Conservation (phyloP, 1,139 yeast species). For the Lodderomyces margitis region DNA sequence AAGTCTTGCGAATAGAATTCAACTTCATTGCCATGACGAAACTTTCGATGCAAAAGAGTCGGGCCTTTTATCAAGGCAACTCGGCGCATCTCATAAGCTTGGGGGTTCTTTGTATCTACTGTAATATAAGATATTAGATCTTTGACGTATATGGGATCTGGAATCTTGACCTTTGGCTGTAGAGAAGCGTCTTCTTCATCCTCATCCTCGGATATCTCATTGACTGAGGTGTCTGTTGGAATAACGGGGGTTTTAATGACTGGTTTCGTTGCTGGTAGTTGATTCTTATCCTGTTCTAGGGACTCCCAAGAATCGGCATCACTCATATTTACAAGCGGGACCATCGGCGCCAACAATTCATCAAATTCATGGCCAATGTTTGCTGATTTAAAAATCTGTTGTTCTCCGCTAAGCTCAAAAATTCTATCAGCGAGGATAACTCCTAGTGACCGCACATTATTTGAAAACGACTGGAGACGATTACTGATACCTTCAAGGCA, state of each 20-base stretch:
- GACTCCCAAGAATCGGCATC: conserved; percentile 18
- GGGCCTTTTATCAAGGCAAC: conserved; percentile 56
- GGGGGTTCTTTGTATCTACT: conserved; percentile 40
- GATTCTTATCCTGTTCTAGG: neutral
- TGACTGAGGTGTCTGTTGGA: conserved; percentile 4
- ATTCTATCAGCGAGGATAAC: conserved; percentile 46
- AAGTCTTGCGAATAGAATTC: conserved; percentile 47
- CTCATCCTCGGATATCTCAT: conserved; percentile 30
- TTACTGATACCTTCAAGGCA: conserved; percentile 45
- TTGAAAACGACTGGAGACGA: conserved; percentile 44
- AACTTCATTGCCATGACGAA: conserved; percentile 54
- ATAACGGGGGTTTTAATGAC: conserved; percentile 11
- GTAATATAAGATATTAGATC: conserved; percentile 57
- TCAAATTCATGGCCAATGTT: conserved; percentile 9
- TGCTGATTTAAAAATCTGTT: conserved; percentile 37
- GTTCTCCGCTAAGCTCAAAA: conserved; percentile 32
- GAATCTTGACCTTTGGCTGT: conserved; percentile 30
- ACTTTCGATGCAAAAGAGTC: conserved; percentile 53
- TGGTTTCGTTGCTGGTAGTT: neutral
- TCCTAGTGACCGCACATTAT: conserved; percentile 41
- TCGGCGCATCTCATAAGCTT: conserved; percentile 51
- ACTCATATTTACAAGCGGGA: neutral
- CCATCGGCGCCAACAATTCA: neutral
- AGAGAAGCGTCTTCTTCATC: conserved; percentile 49
- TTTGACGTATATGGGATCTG: conserved; percentile 59